Evolutionary conservation across 768 basidiomycete genomes (phyloP).

Genomic region (Suillus placidus): DNA sequence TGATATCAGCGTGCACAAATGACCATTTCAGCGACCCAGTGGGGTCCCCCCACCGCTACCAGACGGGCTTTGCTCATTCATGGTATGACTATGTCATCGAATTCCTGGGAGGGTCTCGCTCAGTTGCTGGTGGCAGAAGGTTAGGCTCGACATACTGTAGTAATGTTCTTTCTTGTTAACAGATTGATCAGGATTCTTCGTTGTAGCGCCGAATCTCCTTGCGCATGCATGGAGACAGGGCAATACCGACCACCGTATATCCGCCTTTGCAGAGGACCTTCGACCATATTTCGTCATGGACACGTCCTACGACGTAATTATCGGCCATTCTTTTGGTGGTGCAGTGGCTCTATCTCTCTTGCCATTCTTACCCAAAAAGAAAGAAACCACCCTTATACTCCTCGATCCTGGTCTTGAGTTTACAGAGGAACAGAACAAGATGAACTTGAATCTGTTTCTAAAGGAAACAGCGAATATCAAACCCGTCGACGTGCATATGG

Average conservation of each 20-base stretch:
- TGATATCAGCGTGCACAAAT: neutral
- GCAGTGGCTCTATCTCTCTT: neutral
- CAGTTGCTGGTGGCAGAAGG: conserved; percentile 11
- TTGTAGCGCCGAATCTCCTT: conserved; percentile 12
- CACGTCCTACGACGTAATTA: neutral
- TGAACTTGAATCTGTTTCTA: neutral
- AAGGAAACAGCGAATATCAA: conserved; percentile 6
- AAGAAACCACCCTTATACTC: neutral
- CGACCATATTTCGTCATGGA: conserved; percentile 8
- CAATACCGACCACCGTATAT: neutral
- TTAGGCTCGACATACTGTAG: neutral
- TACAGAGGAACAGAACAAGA: neutral
- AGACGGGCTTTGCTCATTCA: conserved; percentile 17
- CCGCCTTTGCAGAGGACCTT: conserved; percentile 7
- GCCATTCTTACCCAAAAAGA: neutral
- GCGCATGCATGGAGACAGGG: conserved; percentile 8
- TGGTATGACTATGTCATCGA: conserved; percentile 11
- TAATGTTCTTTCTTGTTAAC: neutral
- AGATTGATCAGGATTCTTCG: conserved; percentile 10
- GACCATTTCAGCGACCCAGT: conserved; percentile 12
- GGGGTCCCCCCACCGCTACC: conserved; percentile 7
- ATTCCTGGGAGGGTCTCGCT: conserved; percentile 13
- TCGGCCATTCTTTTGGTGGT: neutral
- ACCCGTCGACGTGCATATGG: neutral
- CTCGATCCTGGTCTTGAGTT: conserved; percentile 12